Evolutionary conservation across 2,329 filamentous ascomycete genomes (phyloP).

Genomic region (Fusarium newnesense): DNA sequence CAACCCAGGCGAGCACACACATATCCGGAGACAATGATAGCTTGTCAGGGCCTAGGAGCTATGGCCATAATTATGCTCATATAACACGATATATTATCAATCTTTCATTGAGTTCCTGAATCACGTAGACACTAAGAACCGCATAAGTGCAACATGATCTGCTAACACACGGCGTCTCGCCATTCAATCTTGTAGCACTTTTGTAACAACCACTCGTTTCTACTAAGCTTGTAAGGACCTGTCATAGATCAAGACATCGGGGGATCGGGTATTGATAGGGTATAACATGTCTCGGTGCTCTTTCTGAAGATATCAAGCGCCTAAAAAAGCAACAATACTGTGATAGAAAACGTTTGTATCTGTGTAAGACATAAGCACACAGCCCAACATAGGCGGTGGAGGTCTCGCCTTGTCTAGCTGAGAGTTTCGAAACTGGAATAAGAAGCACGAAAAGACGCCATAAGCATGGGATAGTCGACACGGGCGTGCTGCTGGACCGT

Average conservation of each 20-base stretch:
- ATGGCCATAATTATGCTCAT: background rate
- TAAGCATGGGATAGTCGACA: constrained; percentile 6
- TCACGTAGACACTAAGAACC: constrained; percentile 5
- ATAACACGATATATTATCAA: background rate
- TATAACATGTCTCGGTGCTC: constrained; percentile 11
- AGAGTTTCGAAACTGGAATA: constrained; percentile 12
- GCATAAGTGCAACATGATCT: constrained; percentile 29
- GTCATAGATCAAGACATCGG: constrained; percentile 7
- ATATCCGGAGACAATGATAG: background rate
- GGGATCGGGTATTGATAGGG: constrained; percentile 13
- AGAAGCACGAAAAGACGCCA: background rate
- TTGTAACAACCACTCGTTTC: constrained; percentile 9
- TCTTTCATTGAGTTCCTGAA: background rate
- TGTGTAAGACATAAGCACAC: background rate
- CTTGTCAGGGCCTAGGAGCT: background rate
- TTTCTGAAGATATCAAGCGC: constrained; percentile 17
- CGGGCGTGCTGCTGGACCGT: background rate
- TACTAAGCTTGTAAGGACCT: background rate
- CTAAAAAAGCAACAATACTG: constrained; percentile 19
- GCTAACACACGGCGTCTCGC: constrained; percentile 9
- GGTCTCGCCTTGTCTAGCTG: background rate
- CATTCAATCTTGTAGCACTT: constrained; percentile 37
- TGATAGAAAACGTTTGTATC: background rate
- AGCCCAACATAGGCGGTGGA: constrained; percentile 1
- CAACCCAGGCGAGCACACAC: background rate